Evolutionary conservation across 495 filamentous ascomycete genomes (phyloP), one percentile per base, ranked within the genome.

Genomic region (Letharia columbiana): DNA sequence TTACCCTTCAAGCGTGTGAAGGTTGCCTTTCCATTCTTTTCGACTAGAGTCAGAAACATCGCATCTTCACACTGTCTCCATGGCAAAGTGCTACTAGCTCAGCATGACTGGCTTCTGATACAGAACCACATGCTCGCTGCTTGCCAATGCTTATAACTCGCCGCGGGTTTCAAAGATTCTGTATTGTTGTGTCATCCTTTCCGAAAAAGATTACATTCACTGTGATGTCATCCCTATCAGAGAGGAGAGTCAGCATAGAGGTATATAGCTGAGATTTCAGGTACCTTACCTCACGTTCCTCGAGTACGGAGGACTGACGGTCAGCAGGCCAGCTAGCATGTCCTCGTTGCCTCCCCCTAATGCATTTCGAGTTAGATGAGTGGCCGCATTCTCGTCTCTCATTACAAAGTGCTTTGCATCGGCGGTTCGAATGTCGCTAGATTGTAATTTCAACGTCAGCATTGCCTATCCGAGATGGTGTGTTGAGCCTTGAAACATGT

Each of bases 171-270:
- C 23, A 64, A 40, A 13, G 56, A 44, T 57, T 64, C 40, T 50
- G 39, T 20, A 64, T 64, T 31, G 62, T 64, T 20, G 60, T 62
- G 13, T 59, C 49, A 56, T 63, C 65, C n/a, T 64, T 37, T 28
- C 66, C 71, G 62, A 88, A 88, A 72, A 89, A 88, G 28, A 84
- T 77, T 7, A 89, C 86, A 68, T 87, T 82, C 33, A 88, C 80
- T 5, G 85, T 86, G 9, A 83, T 80, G 73, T 88, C 86, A 72
- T 88, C 86, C 20, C 77, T 75, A 42, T n/a, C 8, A 6, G 20
- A 58, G 47, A 45, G 31, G 18, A 62, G 18, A 63, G 49, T 63
- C 20, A 58, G 60, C 23, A 20, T 20, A 15, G 10, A 58, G 49
- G 13, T 40, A 33, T 18, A 7, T 17, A 20, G 28, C 37, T 49